These are phyloP conservation scores for Fomitopsis palustris DNA, from an alignment of 1,284 basidiomycete genomes.

Conservation along the genomic window DNA sequence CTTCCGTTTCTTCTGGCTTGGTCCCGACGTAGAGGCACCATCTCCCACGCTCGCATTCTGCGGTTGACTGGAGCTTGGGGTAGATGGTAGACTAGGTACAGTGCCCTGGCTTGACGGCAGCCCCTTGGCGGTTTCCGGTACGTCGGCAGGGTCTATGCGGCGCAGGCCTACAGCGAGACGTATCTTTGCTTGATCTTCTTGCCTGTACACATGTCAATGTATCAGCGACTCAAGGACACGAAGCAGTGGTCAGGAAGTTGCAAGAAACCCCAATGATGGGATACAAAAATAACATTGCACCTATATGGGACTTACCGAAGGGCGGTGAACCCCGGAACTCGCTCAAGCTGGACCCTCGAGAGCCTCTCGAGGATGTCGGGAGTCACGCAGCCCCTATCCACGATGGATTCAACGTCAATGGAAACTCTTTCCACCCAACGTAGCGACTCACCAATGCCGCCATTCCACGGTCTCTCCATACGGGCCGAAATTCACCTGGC, in stretches of 20 bases:
- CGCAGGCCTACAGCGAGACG: slow-evolving; percentile 49
- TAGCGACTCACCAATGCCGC: slow-evolving; percentile 60
- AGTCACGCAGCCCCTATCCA: slow-evolving; percentile 67
- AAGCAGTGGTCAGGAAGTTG: too few species aligned
- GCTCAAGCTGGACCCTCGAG: slow-evolving; percentile 38
- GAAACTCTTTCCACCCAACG: slow-evolving; percentile 2
- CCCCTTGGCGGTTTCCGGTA: slow-evolving; percentile 30
- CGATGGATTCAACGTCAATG: not conserved
- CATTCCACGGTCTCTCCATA: slow-evolving; percentile 65
- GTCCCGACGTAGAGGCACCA: slow-evolving; percentile 11
- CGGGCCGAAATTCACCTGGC: slow-evolving; percentile 38
- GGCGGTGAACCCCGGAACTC: slow-evolving; percentile 45
- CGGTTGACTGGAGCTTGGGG: not conserved
- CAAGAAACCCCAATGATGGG: too few species aligned
- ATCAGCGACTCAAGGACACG: not conserved
- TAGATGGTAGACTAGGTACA: not conserved
- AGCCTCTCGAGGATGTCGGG: slow-evolving; percentile 49
- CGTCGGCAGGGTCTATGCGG: slow-evolving; percentile 51
- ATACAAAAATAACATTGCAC: too few species aligned
- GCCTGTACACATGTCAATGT: slow-evolving; percentile 28
- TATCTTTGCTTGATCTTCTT: slow-evolving; percentile 59
- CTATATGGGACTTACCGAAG: slow-evolving; percentile 48
- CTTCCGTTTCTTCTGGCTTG: slow-evolving; percentile 36
- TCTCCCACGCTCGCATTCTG: not conserved
- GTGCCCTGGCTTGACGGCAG: not conserved